Conservation (phyloP, 75 land plant species). For the Selaginella tamariscina region DNA sequence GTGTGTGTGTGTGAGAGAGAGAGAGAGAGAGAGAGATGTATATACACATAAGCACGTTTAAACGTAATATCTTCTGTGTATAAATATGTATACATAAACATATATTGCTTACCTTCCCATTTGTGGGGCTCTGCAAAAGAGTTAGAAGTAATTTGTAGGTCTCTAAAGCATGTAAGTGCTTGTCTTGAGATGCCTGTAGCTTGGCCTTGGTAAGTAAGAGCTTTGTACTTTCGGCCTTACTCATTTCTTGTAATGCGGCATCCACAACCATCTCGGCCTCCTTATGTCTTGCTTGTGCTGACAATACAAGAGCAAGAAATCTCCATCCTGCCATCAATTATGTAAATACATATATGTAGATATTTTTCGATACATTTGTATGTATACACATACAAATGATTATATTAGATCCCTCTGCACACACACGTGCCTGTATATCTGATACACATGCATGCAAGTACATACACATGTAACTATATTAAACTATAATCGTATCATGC, state of each 20-base stretch:
- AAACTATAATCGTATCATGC: too few relatives aligned
- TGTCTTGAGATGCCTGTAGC: constrained; percentile 4
- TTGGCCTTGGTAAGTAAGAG: neutral
- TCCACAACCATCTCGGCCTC: constrained; percentile 1
- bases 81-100: neutral
- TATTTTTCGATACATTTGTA: too few relatives aligned
- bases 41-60: neutral
- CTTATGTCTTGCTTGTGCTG: neutral
- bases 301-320: constrained; percentile 12
- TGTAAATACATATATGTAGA: too few relatives aligned
- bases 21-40: neutral
- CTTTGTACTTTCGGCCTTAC: neutral
- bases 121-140: neutral
- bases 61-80: neutral
- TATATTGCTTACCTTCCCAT: neutral
- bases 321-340: constrained; percentile 13
- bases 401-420: too few relatives aligned
- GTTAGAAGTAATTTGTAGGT: constrained; percentile 8
- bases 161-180: neutral
- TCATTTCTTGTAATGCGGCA: constrained; percentile 1
- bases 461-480: too few relatives aligned
- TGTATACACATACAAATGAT: too few relatives aligned
- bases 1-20: neutral
- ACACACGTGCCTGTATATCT: too few relatives aligned
- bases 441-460: too few relatives aligned